phyloP scores from a whole-genome alignment of 1,139 yeast genomes.

The Magnusiomyces ingens region DNA sequence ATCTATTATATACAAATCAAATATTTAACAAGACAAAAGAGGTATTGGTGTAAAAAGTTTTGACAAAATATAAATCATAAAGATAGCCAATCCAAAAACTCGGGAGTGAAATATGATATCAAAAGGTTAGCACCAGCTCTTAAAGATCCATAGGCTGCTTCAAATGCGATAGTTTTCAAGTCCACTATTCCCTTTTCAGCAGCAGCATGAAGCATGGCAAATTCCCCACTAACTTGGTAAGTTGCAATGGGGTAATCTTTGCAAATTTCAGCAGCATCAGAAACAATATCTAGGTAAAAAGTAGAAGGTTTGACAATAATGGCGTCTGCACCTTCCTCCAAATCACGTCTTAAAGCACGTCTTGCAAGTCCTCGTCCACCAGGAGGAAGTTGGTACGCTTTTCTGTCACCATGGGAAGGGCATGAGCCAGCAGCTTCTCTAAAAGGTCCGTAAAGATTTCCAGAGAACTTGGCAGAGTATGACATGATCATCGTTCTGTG shows the following conservation, averaged over 20 bases:
- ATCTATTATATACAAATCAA: not conserved
- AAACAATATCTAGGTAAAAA: conserved; percentile 82
- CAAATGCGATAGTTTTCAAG: conserved; percentile 82
- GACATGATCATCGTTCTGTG: conserved; percentile 88
- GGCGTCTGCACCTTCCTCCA: conserved; percentile 93
- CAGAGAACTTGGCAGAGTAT: conserved; percentile 89
- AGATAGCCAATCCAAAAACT: conserved; percentile 81
- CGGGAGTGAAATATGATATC: conserved; percentile 92
- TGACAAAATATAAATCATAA: not conserved
- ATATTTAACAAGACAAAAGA: not conserved
- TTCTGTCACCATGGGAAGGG: conserved; percentile 88
- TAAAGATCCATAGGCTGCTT: conserved; percentile 81
- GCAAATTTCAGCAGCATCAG: conserved; percentile 81
- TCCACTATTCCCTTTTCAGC: conserved; percentile 94
- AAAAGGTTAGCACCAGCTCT: conserved; percentile 95
- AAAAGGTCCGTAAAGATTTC: conserved; percentile 91
- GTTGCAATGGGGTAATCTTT: conserved; percentile 85
- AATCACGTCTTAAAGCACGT: conserved; percentile 78
- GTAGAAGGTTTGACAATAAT: conserved; percentile 96
- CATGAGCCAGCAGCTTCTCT: conserved; percentile 94
- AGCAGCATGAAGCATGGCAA: conserved; percentile 97
- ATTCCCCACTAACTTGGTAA: conserved; percentile 96
- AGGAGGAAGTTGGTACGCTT: conserved; percentile 86
- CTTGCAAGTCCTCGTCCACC: conserved; percentile 93
- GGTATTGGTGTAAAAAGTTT: not conserved